A percentile compares a stretch with the other conserved stretches of the same genome.
These are phyloP conservation scores for Nyssa sinensis DNA, from an alignment of 148 eudicot genomes.

Conservation along the genomic window DNA sequence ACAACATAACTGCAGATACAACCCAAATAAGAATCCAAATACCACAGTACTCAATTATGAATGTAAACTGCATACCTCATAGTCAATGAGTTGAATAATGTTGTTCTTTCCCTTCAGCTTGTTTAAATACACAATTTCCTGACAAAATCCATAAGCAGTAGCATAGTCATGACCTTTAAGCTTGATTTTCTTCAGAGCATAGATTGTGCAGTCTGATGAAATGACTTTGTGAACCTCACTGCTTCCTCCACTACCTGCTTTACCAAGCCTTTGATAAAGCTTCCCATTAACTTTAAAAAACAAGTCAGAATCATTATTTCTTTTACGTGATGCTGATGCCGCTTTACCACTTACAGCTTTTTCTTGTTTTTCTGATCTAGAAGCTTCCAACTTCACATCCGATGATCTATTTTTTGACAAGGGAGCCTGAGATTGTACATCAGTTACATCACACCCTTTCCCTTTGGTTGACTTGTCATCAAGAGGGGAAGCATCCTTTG, in stretches of 20 bases:
- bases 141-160: slow-evolving; percentile 94
- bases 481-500: slow-evolving; percentile 30
- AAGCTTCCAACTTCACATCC: slow-evolving; percentile 49
- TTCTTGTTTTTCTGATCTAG: slow-evolving; percentile 60
- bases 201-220: slow-evolving; percentile 84
- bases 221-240: slow-evolving; percentile 99
- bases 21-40: not conserved
- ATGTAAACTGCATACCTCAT: slow-evolving; percentile 58
- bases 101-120: slow-evolving; percentile 80
- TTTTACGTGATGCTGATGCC: slow-evolving; percentile 53
- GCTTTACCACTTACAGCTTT: slow-evolving; percentile 43
- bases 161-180: slow-evolving; percentile 97
- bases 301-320: slow-evolving; percentile 72
- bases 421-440: slow-evolving; percentile 37
- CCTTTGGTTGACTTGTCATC: slow-evolving; percentile 33
- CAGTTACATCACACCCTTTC: slow-evolving; percentile 27
- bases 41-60: not conserved
- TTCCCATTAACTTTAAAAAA: slow-evolving; percentile 96
- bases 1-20: too few relatives aligned
- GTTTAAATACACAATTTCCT: slow-evolving; percentile 84
- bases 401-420: slow-evolving; percentile 31
- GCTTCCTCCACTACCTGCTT: slow-evolving; percentile 99
- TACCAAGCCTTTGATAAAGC: slow-evolving; percentile 96
- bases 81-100: slow-evolving; percentile 93
- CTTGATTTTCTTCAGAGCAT: slow-evolving; percentile 92